Evolutionary conservation across 441 rosid species (phyloP), one percentile per base, ranked within the genome.

Genomic region (Erodium trifolium): DNA sequence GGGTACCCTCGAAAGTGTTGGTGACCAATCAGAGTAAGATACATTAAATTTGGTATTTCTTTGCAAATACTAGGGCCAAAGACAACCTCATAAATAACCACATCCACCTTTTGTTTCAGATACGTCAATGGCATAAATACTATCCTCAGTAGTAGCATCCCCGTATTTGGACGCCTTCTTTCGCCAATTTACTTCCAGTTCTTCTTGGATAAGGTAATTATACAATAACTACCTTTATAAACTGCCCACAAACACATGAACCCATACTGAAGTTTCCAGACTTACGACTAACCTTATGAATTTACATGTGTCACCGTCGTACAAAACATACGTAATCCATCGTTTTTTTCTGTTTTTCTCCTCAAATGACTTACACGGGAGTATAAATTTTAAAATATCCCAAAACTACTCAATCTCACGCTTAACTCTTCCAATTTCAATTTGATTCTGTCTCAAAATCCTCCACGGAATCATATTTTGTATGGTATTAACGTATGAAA

Each of bases 1-100:
- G 99, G 86, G 86, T 68, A 89, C 92, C 73, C 97, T 95, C 77
- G 99, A 95, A 81, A 89, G 98, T 78, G 99, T 94, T 55, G 99
- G 98, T 65, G 98, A 94, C 80, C 99, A 94, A 76, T 94, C 99
- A 67, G 91, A 82, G 99, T 94, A 82, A 84, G 88, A 73, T 59
- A 37, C 62, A 62, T 67, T 74, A 45, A 23, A 1, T 18, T 69
- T 23, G 27, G 34, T 34, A 31, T 70, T 66, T 69, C 64, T 62
- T 67, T 37, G 55, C 71, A 66, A 41, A 41, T 67, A 31, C 39
- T 59, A 9, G 8, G 55, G 62, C 59, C 62, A 68, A 57, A 41
- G 59, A 45, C 29, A 72, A 23, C 27, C 41, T 70, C 55, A 3
- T 65, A 49, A 12, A 29, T 77, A 53, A 83, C 67, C 67, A 39